phyloP scores from a whole-genome alignment of 768 basidiomycete genomes.

The Termitomyces sp. region DNA sequence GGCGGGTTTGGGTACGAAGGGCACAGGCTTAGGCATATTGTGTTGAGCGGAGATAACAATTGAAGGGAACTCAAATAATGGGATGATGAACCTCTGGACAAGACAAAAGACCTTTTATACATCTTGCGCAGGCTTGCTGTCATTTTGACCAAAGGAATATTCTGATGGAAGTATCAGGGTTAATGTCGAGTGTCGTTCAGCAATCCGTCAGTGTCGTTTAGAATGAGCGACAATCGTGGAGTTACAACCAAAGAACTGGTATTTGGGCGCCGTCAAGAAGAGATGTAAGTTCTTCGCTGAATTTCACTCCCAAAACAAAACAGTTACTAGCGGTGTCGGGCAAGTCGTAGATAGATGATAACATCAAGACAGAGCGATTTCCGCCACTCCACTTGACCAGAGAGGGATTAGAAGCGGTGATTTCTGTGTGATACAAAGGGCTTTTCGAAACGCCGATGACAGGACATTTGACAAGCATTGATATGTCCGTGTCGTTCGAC shows the following conservation, averaged over 20 bases:
- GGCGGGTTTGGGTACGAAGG: conserved; percentile 16
- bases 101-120: conserved; percentile 7
- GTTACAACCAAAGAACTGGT: neutral
- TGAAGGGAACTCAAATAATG: neutral
- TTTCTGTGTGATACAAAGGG: too few species aligned
- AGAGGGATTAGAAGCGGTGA: too few species aligned
- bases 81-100: neutral
- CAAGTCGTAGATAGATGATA: too few species aligned
- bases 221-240: neutral
- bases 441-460: too few species aligned
- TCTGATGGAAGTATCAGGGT: neutral
- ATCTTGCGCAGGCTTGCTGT: neutral
- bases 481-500: too few species aligned
- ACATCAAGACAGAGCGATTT: too few species aligned
- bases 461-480: too few species aligned
- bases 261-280: neutral
- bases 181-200: neutral
- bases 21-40: conserved; percentile 11
- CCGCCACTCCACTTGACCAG: too few species aligned
- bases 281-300: too few species aligned
- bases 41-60: neutral
- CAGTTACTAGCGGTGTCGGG: too few species aligned
- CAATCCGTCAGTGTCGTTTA: neutral
- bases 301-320: too few species aligned
- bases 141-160: too few species aligned